Base-by-base conservation (phyloP, 805 yeast genomes). In the Suhomyces xylopsoci region DNA sequence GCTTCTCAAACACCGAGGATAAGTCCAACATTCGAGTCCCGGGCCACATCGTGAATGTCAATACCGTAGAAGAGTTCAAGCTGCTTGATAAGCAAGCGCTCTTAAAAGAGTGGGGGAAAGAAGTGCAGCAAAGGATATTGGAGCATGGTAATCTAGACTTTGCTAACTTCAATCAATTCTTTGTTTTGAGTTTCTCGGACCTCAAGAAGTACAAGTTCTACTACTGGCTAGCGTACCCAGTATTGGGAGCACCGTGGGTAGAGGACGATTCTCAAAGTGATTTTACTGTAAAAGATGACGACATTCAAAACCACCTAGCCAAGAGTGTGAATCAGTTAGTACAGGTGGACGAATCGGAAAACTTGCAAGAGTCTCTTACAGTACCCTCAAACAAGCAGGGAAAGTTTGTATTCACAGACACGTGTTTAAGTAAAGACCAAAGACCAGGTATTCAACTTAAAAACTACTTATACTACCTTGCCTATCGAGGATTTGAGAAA, bases 191-290 rank as follows among this genome's bases (percentile, higher is more conserved):
- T 42, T 94, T 85, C 70, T 87, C 96, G 0, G 99, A 94, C 67
- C 78, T 94, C 64, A 94, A 94, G 67, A 90, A 88, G 69, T 92
- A 88, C 73, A 84, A 81, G 62, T 93, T 87, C 64, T 87, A 81
- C 62, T 92, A 94, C 69, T 96, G 99, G 99, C 80, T 89, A 57
- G 87, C 90, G 14, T 83, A 83, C 56, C 97, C 99, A 0, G 70
- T 81, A 1, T 66, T 90, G 32, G 75, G 76, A 40, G 69, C 83
- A 7, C 72, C 71, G 10, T 87, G 90, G 90, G 46, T 25, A 8
- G 51, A 63, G 8, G 32, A 19, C 42, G 42, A 5, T 28, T 12
- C 32, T 28, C 32, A 38, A 19, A 44, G 30, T 7, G 8, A 7
- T 9, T n/a, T 50, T 12, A 3, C 6, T 28, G 38, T 20, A 12